Conservation (phyloP, 495 filamentous ascomycete species). For the Hypoxylon crocopeplum region DNA sequence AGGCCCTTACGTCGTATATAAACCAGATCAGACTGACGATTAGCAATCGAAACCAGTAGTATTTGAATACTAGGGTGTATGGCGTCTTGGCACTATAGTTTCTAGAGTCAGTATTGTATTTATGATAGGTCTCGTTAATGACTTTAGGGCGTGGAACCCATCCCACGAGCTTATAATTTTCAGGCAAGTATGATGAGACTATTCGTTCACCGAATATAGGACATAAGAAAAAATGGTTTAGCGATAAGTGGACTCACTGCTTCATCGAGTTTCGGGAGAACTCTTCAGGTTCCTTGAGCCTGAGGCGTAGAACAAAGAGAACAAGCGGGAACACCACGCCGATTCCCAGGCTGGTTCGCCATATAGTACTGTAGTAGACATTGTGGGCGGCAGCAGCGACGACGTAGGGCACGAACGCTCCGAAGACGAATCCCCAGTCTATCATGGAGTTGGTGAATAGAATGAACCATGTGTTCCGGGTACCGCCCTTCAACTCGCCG, state of each 20-base stretch:
- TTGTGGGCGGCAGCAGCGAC: slow-evolving; percentile 73
- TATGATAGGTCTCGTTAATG: neutral
- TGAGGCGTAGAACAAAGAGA: slow-evolving; percentile 76
- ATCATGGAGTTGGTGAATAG: slow-evolving; percentile 93
- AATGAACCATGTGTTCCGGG: slow-evolving; percentile 88
- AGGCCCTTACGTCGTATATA: slow-evolving; percentile 71
- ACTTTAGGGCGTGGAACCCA: neutral
- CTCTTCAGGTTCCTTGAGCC: slow-evolving; percentile 82
- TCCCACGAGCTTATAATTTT: neutral
- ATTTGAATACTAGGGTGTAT: slow-evolving; percentile 59
- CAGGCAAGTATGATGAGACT: no score
- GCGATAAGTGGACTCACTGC: slow-evolving; percentile 15
- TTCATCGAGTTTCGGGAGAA: slow-evolving; percentile 67
- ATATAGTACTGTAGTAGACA: slow-evolving; percentile 72
- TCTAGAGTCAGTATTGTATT: slow-evolving; percentile 10
- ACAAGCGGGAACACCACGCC: slow-evolving; percentile 80
- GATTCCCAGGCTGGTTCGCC: slow-evolving; percentile 78
- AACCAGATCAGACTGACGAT: slow-evolving; percentile 88
- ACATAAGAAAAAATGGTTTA: neutral
- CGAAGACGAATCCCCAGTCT: slow-evolving; percentile 78
- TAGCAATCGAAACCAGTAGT: slow-evolving; percentile 68
- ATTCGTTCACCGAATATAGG: no score
- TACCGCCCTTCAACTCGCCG: slow-evolving; percentile 79
- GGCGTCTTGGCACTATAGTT: slow-evolving; percentile 55
- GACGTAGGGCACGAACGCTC: slow-evolving; percentile 74